These are phyloP conservation scores for Canna indica DNA, from an alignment of 176 grass and related monocot genomes.

Conservation along the genomic window DNA sequence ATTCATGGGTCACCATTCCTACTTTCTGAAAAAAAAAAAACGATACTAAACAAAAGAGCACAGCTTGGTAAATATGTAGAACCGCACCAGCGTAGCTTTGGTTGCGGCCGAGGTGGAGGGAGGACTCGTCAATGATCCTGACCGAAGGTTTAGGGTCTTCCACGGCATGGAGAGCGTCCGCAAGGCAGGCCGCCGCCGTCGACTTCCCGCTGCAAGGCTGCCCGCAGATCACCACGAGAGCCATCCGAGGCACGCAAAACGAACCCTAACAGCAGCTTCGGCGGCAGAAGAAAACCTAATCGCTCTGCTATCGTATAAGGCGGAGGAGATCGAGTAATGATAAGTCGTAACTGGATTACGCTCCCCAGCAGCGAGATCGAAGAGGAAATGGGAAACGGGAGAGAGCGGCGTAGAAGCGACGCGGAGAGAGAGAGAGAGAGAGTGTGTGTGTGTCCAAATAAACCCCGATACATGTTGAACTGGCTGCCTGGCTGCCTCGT, in stretches of 20 bases:
- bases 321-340: neutral
- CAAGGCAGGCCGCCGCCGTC: slow-evolving; percentile 41
- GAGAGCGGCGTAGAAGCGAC: no score
- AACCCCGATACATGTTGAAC: no score
- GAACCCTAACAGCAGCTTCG: neutral
- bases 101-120: slow-evolving; percentile 77
- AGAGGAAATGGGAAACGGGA: neutral
- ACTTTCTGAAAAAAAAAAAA: neutral
- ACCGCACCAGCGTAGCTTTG: slow-evolving; percentile 59
- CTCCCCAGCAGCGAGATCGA: neutral
- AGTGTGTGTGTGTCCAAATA: no score
- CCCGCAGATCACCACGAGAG: slow-evolving; percentile 82
- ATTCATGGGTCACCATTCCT: neutral
- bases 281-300: neutral
- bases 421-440: no score
- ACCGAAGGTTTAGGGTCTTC: slow-evolving; percentile 17
- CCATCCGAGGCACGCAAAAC: slow-evolving; percentile 32
- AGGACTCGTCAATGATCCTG: slow-evolving; percentile 67
- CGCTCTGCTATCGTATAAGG: neutral
- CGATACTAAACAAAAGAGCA: neutral
- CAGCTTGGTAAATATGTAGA: neutral
- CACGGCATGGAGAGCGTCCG: slow-evolving; percentile 33
- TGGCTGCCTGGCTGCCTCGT: no score
- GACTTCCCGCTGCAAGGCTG: slow-evolving; percentile 94
- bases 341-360: neutral